These are phyloP conservation scores for Extremus antarcticus DNA, from an alignment of 495 filamentous ascomycete genomes.

Conservation along the genomic window DNA sequence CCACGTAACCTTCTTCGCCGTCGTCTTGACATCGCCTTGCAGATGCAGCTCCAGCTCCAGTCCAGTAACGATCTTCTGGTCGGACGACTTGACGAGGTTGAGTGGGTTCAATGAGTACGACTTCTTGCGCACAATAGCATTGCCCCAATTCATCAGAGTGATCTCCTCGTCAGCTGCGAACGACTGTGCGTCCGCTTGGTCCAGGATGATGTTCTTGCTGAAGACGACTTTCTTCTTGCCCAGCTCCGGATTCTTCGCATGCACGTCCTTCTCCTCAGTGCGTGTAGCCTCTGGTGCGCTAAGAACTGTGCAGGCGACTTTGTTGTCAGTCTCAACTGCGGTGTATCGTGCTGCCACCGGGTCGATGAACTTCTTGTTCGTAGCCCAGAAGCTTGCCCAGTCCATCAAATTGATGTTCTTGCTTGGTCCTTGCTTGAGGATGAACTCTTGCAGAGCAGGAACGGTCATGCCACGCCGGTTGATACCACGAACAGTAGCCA, in stretches of 20 bases:
- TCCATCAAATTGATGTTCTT: slow-evolving; percentile 83
- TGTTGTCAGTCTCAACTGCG: slow-evolving; percentile 56
- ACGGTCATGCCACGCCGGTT: slow-evolving; percentile 85
- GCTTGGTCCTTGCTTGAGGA: slow-evolving; percentile 82
- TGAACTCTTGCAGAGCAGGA: slow-evolving; percentile 78
- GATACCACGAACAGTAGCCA: slow-evolving; percentile 86
- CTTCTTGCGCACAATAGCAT: slow-evolving; percentile 73
- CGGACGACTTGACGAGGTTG: slow-evolving; percentile 15
- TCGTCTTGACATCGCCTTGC: slow-evolving; percentile 80
- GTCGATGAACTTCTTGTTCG: slow-evolving; percentile 92
- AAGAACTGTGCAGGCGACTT: slow-evolving; percentile 55
- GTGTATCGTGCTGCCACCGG: slow-evolving; percentile 78
- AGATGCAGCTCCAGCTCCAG: slow-evolving; percentile 74
- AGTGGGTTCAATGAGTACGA: slow-evolving; percentile 44
- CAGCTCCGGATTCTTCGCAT: slow-evolving; percentile 74
- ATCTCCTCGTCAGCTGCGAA: slow-evolving; percentile 85
- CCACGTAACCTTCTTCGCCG: slow-evolving; percentile 95
- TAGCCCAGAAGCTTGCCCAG: slow-evolving; percentile 87
- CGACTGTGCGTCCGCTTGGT: slow-evolving; percentile 72
- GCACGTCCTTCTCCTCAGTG: slow-evolving; percentile 66
- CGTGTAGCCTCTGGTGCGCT: slow-evolving; percentile 56
- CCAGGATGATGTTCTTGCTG: slow-evolving; percentile 59
- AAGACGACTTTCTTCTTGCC: slow-evolving; percentile 78
- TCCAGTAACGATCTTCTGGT: slow-evolving; percentile 41
- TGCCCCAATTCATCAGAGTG: slow-evolving; percentile 93